A percentile compares a stretch with the other conserved stretches of the same genome.
Conservation (phyloP, 495 filamentous ascomycete species). For the Xylaria acuta region DNA sequence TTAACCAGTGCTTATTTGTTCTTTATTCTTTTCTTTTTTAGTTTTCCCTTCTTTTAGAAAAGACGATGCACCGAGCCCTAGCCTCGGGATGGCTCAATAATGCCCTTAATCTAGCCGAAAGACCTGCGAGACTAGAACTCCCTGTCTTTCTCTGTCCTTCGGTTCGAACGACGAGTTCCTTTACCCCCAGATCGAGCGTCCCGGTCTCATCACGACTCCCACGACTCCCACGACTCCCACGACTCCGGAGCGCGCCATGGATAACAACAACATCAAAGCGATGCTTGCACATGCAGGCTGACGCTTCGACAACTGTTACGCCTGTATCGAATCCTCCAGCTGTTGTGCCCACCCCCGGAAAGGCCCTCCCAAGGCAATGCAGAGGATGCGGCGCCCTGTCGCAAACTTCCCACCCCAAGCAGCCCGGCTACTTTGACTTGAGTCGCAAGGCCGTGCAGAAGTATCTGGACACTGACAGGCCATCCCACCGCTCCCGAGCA, state of each 20-base stretch:
- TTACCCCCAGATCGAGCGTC: slow-evolving; percentile 26
- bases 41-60: slow-evolving; percentile 23
- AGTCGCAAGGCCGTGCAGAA: slow-evolving; percentile 58
- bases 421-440: slow-evolving; percentile 78
- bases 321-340: background rate
- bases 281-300: slow-evolving; percentile 40
- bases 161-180: slow-evolving; percentile 28
- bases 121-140: slow-evolving; percentile 38
- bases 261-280: slow-evolving; percentile 34
- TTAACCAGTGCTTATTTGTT: background rate
- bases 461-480: slow-evolving; percentile 45
- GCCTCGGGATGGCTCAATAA: slow-evolving; percentile 51
- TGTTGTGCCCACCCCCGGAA: background rate
- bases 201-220: slow-evolving; percentile 27
- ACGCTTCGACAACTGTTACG: slow-evolving; percentile 7
- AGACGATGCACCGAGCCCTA: slow-evolving; percentile 55
- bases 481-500: slow-evolving; percentile 31
- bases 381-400: slow-evolving; percentile 88
- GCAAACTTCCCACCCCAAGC: slow-evolving; percentile 70
- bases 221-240: no score
- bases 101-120: slow-evolving; percentile 48
- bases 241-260: slow-evolving; percentile 30
- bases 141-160: slow-evolving; percentile 56
- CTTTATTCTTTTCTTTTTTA: no score
- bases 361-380: slow-evolving; percentile 67